Conservation (phyloP, 495 filamentous ascomycete genomes). For the Neurospora sp. region DNA sequence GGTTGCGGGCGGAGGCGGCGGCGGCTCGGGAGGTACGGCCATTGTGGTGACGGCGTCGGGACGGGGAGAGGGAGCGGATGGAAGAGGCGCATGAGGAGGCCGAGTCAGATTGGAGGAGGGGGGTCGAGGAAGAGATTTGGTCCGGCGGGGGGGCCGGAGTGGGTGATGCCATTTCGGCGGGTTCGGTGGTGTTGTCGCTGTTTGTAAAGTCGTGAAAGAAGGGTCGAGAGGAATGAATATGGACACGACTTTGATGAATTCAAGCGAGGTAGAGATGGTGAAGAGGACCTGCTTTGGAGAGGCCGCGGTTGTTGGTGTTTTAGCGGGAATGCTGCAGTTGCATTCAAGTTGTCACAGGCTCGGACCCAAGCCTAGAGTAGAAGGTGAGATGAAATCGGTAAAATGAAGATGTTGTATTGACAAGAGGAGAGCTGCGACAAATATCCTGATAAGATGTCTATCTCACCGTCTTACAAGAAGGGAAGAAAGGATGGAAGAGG, state of each 20-base stretch:
- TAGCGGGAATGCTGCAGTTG: background rate
- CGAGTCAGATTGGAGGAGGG: slow-evolving; percentile 22
- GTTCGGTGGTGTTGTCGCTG: slow-evolving; percentile 1
- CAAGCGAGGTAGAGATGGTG: background rate
- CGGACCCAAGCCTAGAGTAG: background rate
- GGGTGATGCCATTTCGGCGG: slow-evolving; percentile 2
- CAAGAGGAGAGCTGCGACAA: too few relatives aligned
- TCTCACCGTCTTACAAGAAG: background rate
- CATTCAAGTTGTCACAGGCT: background rate
- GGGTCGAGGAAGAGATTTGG: slow-evolving; percentile 8
- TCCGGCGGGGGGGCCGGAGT: slow-evolving; percentile 3
- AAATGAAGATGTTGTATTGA: background rate
- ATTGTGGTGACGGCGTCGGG: slow-evolving; percentile 8
- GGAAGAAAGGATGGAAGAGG: background rate
- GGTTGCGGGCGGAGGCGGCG: slow-evolving; percentile 19
- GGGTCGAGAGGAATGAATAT: background rate
- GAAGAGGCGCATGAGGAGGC: slow-evolving; percentile 23
- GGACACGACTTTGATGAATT: background rate
- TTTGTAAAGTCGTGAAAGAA: background rate
- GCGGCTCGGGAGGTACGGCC: slow-evolving; percentile 11
- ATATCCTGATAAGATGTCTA: too few relatives aligned
- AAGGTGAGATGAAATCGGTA: background rate
- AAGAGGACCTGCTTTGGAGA: background rate
- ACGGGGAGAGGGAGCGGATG: slow-evolving; percentile 23
- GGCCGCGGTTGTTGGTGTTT: background rate